phyloP scores from a whole-genome alignment of 2,329 filamentous ascomycete genomes.

The Fusarium pseudonygamai region DNA sequence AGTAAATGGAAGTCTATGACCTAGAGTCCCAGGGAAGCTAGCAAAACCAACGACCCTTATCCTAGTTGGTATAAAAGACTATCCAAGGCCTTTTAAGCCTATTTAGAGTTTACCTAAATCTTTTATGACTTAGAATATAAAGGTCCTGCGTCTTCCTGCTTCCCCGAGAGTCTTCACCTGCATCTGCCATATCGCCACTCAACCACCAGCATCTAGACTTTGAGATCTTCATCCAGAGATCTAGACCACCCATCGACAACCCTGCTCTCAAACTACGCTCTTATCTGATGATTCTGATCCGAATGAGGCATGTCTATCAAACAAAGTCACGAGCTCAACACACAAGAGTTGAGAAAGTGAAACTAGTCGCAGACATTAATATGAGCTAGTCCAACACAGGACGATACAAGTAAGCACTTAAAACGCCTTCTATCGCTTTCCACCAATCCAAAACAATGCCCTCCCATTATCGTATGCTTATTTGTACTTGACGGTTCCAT shows the following conservation, averaged over 20 bases:
- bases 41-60: not conserved
- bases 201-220: not conserved
- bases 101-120: not conserved
- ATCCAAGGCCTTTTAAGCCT: not conserved
- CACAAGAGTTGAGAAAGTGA: not conserved
- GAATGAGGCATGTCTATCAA: not conserved
- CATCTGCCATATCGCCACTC: not conserved
- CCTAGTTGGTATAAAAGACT: not conserved
- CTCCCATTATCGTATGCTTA: not conserved
- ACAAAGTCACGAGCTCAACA: not conserved
- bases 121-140: no score
- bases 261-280: not conserved
- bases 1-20: not conserved
- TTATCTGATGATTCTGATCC: not conserved
- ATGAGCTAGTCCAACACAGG: not conserved
- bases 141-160: not conserved
- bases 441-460: not conserved
- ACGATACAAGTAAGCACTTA: slow-evolving; percentile 17
- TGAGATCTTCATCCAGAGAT: not conserved
- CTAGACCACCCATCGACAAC: not conserved
- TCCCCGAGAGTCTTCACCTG: not conserved
- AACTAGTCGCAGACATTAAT: not conserved
- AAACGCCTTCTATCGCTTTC: not conserved
- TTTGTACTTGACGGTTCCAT: not conserved
- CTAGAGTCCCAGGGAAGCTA: not conserved